Percentiles rank a stretch among this genome's conserved stretches.
These are phyloP conservation scores for Dendryphion nanum DNA, from an alignment of 2,329 filamentous ascomycete species.

Conservation along the genomic window DNA sequence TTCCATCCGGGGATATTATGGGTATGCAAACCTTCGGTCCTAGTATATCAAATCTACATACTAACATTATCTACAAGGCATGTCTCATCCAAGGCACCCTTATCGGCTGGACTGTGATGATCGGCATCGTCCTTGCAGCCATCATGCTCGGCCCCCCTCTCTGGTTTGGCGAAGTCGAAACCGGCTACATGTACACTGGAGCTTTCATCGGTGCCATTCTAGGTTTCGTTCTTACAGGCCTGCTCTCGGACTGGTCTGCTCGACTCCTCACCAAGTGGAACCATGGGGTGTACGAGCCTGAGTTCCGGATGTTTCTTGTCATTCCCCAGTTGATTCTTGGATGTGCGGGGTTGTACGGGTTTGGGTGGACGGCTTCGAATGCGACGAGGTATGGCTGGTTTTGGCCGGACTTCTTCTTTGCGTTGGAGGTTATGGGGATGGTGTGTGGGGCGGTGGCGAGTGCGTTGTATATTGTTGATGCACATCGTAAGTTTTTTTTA, in stretches of 20 bases:
- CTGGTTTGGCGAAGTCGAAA: conserved; percentile 78
- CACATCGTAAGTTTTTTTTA: conserved; percentile 66
- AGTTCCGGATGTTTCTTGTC: conserved; percentile 82
- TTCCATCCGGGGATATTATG: conserved; percentile 83
- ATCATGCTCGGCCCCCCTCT: conserved; percentile 80
- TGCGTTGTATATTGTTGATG: conserved; percentile 87
- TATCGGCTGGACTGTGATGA: conserved; percentile 95
- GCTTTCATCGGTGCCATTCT: conserved; percentile 80
- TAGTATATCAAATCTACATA: conserved; percentile 2
- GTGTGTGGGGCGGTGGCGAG: conserved; percentile 85
- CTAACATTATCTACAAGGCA: conserved; percentile 29
- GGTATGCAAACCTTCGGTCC: conserved; percentile 35
- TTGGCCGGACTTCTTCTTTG: conserved; percentile 78
- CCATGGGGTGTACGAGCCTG: conserved; percentile 81
- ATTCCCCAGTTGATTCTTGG: conserved; percentile 78
- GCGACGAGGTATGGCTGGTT: conserved; percentile 65
- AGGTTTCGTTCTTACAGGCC: conserved; percentile 73
- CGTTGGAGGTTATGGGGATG: conserved; percentile 82
- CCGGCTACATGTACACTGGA: conserved; percentile 76
- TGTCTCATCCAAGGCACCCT: conserved; percentile 81
- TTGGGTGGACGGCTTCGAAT: conserved; percentile 69
- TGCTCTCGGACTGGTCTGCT: conserved; percentile 71
- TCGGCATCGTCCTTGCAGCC: conserved; percentile 75
- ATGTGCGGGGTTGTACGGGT: conserved; percentile 78
- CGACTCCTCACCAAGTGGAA: conserved; percentile 71